Evolutionary conservation across 176 grass and related monocot species (phyloP).

Genomic region (Avena atlantica): DNA sequence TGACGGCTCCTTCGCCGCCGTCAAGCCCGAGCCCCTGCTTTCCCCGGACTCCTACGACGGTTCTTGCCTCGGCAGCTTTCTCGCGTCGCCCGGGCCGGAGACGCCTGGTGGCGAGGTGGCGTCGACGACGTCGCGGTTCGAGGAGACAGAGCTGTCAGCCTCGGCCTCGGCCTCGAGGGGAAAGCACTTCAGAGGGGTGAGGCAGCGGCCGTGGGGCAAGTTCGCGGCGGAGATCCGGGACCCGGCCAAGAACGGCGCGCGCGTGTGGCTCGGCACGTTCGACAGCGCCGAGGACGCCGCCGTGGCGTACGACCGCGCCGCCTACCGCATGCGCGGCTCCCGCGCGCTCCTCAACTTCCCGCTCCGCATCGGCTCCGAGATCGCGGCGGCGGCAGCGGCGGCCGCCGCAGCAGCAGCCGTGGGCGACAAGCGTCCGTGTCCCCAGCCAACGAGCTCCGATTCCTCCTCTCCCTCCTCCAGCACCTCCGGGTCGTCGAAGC

Average conservation of each 20-base stretch:
- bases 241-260: slow-evolving; percentile 84
- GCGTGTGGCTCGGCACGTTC: slow-evolving; percentile 87
- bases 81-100: neutral
- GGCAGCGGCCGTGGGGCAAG: slow-evolving; percentile 97
- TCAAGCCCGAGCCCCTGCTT: slow-evolving; percentile 55
- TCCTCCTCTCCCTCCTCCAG: slow-evolving; percentile 37
- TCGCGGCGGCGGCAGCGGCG: neutral
- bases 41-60: slow-evolving; percentile 34
- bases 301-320: slow-evolving; percentile 80
- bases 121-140: neutral
- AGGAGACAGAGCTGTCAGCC: neutral
- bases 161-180: slow-evolving; percentile 33
- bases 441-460: slow-evolving; percentile 33
- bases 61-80: slow-evolving; percentile 29
- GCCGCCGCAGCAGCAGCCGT: slow-evolving; percentile 15
- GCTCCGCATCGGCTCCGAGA: slow-evolving; percentile 67
- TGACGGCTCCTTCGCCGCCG: slow-evolving; percentile 60
- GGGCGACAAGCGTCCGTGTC: slow-evolving; percentile 40
- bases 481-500: slow-evolving; percentile 62
- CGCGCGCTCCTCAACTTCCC: slow-evolving; percentile 93
- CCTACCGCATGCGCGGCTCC: slow-evolving; percentile 90
- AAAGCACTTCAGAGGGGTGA: slow-evolving; percentile 75
- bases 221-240: slow-evolving; percentile 98
- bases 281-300: slow-evolving; percentile 83
- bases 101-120: neutral